Base-by-base conservation (phyloP, 2,329 filamentous ascomycete genomes). In the Metarhizium rileyi region DNA sequence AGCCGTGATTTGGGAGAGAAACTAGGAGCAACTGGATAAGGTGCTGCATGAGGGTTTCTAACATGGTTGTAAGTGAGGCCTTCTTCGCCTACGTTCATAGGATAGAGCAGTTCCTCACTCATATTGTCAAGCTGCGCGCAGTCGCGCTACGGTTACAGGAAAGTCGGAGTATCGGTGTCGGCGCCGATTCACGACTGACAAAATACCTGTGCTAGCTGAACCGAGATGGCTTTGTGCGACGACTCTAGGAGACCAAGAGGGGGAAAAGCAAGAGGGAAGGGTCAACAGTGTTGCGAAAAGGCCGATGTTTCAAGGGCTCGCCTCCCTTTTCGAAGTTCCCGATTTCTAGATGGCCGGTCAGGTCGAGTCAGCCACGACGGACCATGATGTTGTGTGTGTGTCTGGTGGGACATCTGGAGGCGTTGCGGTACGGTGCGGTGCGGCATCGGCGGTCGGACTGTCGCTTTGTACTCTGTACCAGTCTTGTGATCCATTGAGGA, bases 1-100 rank as follows among this genome's bases (percentile, higher is more conserved):
- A 33, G 41, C 23, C 49, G 49, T 49, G 41, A 40, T 48, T 36
- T 22, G 50, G 25, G 8, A 33, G 42, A 5, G 35, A 20, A 6
- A 49, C 48, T 25, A 55, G 28, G 22, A 55, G 41, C 4, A 47
- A 16, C 20, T 45, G 43, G 2, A 26, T 14, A 2, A 49, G 18
- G 2, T 2, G 44, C 12, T n/a, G n/a, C 5, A 38, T 16, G 10
- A 28, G 16, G 5, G 10, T 16, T 41, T 25, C 20, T 28, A 20
- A 18, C 27, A 36, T 20, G 44, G 14, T 26, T n/a, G 27, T 26
- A 9, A 36, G 18, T 42, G 36, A n/a, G 28, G 23, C 20, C 22
- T 9, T n/a, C n/a, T 23, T 40, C 8, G 20, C 12, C 12, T 10
- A 22, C 2, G 22, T 16, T 7, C 3, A 20, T 18, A 36, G 14